Percentiles rank a stretch among this genome's conserved stretches.
phyloP scores from a whole-genome alignment of 2,329 filamentous ascomycete genomes.

The Colletotrichum sp. region DNA sequence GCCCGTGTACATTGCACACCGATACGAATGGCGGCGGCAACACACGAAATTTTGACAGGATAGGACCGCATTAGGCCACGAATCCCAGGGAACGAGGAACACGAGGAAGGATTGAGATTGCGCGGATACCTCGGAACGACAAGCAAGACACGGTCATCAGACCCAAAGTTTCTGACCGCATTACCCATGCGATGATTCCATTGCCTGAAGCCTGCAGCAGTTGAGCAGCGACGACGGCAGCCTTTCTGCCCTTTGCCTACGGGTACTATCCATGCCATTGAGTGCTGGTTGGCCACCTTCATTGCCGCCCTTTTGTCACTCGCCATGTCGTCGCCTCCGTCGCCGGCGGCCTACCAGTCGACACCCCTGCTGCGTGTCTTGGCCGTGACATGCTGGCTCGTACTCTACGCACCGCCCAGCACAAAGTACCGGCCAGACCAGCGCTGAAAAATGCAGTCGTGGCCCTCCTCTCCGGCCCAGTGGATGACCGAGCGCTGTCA shows the following conservation, averaged over 20 bases:
- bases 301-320: not conserved
- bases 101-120: slow-evolving; percentile 20
- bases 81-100: not conserved
- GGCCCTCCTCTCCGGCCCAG: not conserved
- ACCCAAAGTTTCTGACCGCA: slow-evolving; percentile 21
- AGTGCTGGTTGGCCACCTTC: not conserved
- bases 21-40: not conserved
- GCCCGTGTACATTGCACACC: not conserved
- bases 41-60: slow-evolving; percentile 9
- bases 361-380: not conserved
- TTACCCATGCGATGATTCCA: slow-evolving; percentile 17
- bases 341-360: not conserved
- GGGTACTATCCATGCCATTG: slow-evolving; percentile 2
- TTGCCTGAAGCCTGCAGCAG: slow-evolving; percentile 20
- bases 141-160: slow-evolving; percentile 20
- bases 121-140: slow-evolving; percentile 20
- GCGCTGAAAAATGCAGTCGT: not conserved
- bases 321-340: not conserved
- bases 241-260: not conserved
- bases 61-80: slow-evolving; percentile 3
- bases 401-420: not conserved
- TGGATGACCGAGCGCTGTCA: not conserved
- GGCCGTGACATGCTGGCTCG: not conserved
- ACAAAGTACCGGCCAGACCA: not conserved
- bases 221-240: not conserved